Percentiles rank a stretch among this genome's conserved stretches.
These are phyloP conservation scores for Candida alai DNA, from an alignment of 805 yeast species.

Conservation along the genomic window DNA sequence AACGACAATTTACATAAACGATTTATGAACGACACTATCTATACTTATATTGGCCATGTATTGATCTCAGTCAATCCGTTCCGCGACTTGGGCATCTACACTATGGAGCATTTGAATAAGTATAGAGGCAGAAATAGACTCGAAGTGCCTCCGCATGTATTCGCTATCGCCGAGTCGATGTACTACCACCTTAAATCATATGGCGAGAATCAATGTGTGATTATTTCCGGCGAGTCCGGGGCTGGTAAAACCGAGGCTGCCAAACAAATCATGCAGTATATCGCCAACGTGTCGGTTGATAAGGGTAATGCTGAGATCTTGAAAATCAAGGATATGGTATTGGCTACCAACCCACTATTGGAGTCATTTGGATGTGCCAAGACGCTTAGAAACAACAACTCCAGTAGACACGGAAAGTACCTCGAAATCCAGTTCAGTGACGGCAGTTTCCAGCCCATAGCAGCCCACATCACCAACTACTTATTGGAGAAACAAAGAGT, in stretches of 20 bases:
- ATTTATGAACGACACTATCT: slow-evolving; percentile 84
- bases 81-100: slow-evolving; percentile 92
- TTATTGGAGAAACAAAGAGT: slow-evolving; percentile 93
- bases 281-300: slow-evolving; percentile 80
- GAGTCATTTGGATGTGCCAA: slow-evolving; percentile 95
- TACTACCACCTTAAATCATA: slow-evolving; percentile 92
- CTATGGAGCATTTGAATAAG: slow-evolving; percentile 66
- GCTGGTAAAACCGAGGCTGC: slow-evolving; percentile 99
- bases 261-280: slow-evolving; percentile 94
- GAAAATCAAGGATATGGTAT: slow-evolving; percentile 92
- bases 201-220: slow-evolving; percentile 93
- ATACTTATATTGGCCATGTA: slow-evolving; percentile 92
- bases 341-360: slow-evolving; percentile 91
- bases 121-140: slow-evolving; percentile 90
- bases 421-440: slow-evolving; percentile 84
- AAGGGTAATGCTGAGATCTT: slow-evolving; percentile 67
- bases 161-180: slow-evolving; percentile 96
- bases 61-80: slow-evolving; percentile 95
- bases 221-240: slow-evolving; percentile 96
- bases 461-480: slow-evolving; percentile 95
- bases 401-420: slow-evolving; percentile 91
- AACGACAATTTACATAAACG: slow-evolving; percentile 87
- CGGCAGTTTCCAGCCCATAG: slow-evolving; percentile 74
- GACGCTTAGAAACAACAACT: slow-evolving; percentile 82
- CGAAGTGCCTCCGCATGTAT: slow-evolving; percentile 98